Evolutionary conservation across 495 filamentous ascomycete genomes (phyloP).

Genomic region (Penicillium waksmanii): DNA sequence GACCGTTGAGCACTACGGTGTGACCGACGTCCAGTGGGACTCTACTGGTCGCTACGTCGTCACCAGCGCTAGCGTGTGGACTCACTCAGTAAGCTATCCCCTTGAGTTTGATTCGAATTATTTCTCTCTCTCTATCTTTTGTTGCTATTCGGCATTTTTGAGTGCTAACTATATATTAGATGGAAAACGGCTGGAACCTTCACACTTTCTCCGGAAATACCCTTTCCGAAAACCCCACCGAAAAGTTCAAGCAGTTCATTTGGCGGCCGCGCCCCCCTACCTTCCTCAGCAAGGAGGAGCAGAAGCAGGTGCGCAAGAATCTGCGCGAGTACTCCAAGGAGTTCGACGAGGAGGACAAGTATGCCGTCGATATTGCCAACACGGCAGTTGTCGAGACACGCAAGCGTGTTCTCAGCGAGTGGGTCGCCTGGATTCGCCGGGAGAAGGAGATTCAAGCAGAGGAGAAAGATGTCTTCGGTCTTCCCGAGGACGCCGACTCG

Average conservation of each 20-base stretch:
- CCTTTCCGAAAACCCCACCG: constrained; percentile 88
- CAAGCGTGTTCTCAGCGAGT: constrained; percentile 83
- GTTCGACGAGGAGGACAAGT: constrained; percentile 94
- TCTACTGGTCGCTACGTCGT: constrained; percentile 92
- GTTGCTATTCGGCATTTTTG: background rate
- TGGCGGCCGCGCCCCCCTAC: constrained; percentile 93
- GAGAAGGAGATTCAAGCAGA: constrained; percentile 73
- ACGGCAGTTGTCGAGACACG: constrained; percentile 88
- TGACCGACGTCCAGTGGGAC: constrained; percentile 98
- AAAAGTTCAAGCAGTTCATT: constrained; percentile 95
- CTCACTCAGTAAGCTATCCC: constrained; percentile 75
- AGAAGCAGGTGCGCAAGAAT: constrained; percentile 97
- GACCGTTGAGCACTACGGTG: constrained; percentile 91
- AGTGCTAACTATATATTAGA: constrained; percentile 60
- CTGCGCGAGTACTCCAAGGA: constrained; percentile 91
- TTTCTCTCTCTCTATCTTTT: background rate
- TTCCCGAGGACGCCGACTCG: constrained; percentile 66
- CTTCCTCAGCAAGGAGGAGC: constrained; percentile 89
- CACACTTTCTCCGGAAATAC: constrained; percentile 93
- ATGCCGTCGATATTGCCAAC: constrained; percentile 89
- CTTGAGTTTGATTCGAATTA: background rate
- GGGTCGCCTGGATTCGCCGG: constrained; percentile 79
- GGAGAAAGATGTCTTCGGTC: constrained; percentile 68
- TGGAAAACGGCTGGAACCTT: constrained; percentile 98
- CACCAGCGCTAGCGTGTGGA: constrained; percentile 90